These are phyloP conservation scores for Fusarium redolens DNA, from an alignment of 2,329 filamentous ascomycete genomes.

Conservation along the genomic window DNA sequence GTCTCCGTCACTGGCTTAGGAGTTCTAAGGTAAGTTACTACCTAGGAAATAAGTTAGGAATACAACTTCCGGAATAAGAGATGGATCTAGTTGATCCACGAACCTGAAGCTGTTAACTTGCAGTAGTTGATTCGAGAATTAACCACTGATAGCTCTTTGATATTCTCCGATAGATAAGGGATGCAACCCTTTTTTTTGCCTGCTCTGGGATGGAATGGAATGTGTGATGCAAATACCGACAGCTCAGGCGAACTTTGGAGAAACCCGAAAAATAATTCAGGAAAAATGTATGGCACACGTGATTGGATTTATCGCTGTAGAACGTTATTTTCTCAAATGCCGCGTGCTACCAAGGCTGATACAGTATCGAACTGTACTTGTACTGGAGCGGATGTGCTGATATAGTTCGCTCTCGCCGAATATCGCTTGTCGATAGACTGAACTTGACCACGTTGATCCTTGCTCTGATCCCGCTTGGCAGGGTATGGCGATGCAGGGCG, in stretches of 20 bases:
- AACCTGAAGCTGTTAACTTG: not conserved
- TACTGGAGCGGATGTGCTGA: conserved; percentile 5
- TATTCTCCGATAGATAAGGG: conserved; percentile 26
- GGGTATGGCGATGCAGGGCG: not conserved
- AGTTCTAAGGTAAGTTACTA: not conserved
- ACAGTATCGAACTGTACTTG: not conserved
- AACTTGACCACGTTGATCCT: conserved; percentile 23
- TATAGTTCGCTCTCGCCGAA: conserved; percentile 34
- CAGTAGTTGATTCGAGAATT: not conserved
- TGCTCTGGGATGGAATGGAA: not conserved
- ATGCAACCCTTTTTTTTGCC: conserved; percentile 2
- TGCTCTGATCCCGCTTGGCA: conserved; percentile 20
- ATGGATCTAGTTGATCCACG: not conserved
- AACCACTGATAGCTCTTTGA: conserved; percentile 3
- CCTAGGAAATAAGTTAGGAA: not conserved
- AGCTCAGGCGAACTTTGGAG: not conserved
- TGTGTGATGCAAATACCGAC: conserved; percentile 19
- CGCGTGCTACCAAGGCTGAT: conserved; percentile 21
- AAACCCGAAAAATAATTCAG: conserved; percentile 2
- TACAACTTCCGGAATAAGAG: conserved; percentile 21
- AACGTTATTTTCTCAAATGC: conserved; percentile 3
- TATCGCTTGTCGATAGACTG: conserved; percentile 18
- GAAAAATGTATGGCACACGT: conserved; percentile 6
- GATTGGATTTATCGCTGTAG: conserved; percentile 10
- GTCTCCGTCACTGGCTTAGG: conserved; percentile 24